Conservation (phyloP, 176 grass and related monocot genomes). For the barley (Hordeum vulgare) region DNA sequence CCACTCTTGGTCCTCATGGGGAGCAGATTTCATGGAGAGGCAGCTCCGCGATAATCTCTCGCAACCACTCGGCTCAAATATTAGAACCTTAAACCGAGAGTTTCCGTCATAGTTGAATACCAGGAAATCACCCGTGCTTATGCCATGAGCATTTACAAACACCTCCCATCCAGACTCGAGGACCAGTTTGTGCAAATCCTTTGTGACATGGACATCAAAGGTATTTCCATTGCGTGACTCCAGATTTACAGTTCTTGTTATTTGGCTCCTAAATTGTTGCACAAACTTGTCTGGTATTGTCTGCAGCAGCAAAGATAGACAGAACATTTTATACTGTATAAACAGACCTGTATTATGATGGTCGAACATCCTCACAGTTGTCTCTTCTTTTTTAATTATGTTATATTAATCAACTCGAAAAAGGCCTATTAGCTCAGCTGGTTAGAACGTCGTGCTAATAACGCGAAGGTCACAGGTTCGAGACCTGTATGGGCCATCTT, state of each 20-base stretch:
- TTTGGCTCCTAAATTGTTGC: not conserved
- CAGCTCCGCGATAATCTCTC: not conserved
- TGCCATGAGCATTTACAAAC: conserved; percentile 28
- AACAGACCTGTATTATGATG: too few species aligned
- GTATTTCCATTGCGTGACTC: not conserved
- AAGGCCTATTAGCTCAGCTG: conserved; percentile 85
- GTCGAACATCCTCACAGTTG: too few species aligned
- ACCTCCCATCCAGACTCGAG: conserved; percentile 26
- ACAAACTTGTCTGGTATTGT: conserved; percentile 23
- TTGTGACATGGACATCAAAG: too few species aligned
- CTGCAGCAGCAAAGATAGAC: not conserved
- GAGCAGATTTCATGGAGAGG: not conserved
- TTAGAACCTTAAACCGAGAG: conserved; percentile 24
- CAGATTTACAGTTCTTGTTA: not conserved
- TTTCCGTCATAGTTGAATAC: conserved; percentile 29
- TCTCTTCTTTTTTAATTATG: too few species aligned
- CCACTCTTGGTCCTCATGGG: not conserved
- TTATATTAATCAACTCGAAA: too few species aligned
- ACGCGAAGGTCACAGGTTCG: conserved; percentile 92
- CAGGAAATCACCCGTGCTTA: conserved; percentile 28
- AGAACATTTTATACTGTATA: too few species aligned
- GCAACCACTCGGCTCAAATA: conserved; percentile 29
- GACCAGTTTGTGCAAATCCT: not conserved
- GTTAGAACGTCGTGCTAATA: conserved; percentile 99
- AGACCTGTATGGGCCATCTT: conserved; percentile 91